Base-by-base conservation (phyloP, 2,329 filamentous ascomycete species). In the Pseudogymnoascus sp. region DNA sequence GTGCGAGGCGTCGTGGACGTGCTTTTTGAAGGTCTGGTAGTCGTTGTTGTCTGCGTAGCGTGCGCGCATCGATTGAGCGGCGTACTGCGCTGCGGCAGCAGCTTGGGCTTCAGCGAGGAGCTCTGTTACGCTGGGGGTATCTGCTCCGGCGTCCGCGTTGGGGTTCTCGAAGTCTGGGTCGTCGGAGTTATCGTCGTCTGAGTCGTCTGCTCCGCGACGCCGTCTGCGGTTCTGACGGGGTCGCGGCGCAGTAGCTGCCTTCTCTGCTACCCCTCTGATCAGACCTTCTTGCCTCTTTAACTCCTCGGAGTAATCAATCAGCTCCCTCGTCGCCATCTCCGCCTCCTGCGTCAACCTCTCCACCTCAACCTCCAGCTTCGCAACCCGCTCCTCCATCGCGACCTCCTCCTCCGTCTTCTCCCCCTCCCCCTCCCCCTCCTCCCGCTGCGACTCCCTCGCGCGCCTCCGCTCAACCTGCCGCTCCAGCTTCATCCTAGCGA, bases 1-100 rank as follows among this genome's bases (percentile, higher is more conserved):
- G 66, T 84, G 76, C 60, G 79, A 80, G 28, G 85, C 80, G 67
- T 87, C 84, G 71, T 88, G 85, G 2, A 87, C 77, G n/a, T 83
- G 74, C 8, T 78, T 76, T 70, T 85, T 84, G 77, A 88, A 89
- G 21, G 78, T 78, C 59, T 79, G 76, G 73, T 89, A 89, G 61
- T 79, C 76, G 67, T 87, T 84, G 69, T 88, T 79, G 8, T 78
- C 75, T 4, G 82, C 78, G 71, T 89, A 90, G 64, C 82, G 76
- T 15, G 65, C 69, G 7, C 73, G 75, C 69, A 80, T 72, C 1
- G 74, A 76, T 63, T 75, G 68, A 1, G 68, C 66, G 26, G 73
- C 68, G 72, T 79, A 81, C 53, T 73, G 65, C 6, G 65, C 69
- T 9, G 64, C 64, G 53, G 75, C 71, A 42, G 76, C 72, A 8